Evolutionary conservation across 1,284 basidiomycete species (phyloP).

Genomic region (Tylopilus sp.): DNA sequence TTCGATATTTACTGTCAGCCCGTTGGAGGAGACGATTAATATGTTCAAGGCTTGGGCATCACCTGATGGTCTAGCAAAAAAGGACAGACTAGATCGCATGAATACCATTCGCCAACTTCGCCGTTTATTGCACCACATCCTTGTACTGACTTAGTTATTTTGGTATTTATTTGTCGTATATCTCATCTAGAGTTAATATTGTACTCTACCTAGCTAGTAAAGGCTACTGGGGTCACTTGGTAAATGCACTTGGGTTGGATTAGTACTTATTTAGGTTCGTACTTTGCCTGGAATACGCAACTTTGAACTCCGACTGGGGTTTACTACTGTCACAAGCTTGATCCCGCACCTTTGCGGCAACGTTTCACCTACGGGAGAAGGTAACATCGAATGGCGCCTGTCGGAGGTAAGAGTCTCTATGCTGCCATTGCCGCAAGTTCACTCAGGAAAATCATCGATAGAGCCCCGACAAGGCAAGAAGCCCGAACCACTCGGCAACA

Average conservation of each 20-base stretch:
- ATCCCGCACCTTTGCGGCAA: not conserved
- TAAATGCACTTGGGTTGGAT: no score
- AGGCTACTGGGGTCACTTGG: no score
- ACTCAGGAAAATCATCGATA: slow-evolving; percentile 38
- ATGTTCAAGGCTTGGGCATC: slow-evolving; percentile 49
- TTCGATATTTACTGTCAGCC: slow-evolving; percentile 54
- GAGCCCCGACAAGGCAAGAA: slow-evolving; percentile 71
- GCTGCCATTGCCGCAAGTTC: not conserved
- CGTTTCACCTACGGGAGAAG: not conserved
- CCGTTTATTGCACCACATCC: no score
- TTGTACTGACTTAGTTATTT: no score
- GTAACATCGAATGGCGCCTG: slow-evolving; percentile 31
- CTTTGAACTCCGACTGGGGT: no score
- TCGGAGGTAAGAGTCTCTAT: slow-evolving; percentile 30
- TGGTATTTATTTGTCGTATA: no score
- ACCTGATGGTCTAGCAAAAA: slow-evolving; percentile 27
- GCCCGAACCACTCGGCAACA: slow-evolving; percentile 72
- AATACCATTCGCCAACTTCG: no score
- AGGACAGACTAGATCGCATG: slow-evolving; percentile 7
- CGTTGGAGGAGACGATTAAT: slow-evolving; percentile 52
- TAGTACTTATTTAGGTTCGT: no score
- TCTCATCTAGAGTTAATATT: not conserved
- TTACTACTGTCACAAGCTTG: no score
- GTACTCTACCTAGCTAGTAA: not conserved
- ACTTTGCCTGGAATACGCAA: no score